A percentile compares a stretch with the other conserved stretches of the same genome.
Conservation (phyloP, 768 basidiomycete species). For the Lactifluus echinatus region DNA sequence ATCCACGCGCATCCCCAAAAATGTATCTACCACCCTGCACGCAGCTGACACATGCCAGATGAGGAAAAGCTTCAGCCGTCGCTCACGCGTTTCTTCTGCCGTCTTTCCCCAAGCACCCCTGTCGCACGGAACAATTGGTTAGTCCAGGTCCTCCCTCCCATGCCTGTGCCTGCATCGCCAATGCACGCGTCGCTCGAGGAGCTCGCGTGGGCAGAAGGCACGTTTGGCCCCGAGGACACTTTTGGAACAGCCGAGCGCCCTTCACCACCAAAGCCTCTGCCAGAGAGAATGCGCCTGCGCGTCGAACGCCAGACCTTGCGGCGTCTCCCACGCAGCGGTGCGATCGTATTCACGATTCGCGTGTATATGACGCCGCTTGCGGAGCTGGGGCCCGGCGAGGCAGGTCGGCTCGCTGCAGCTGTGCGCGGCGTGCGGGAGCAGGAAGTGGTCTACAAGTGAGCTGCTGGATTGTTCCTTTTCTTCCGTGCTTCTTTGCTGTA, state of each 20-base stretch:
- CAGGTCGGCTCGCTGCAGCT: slow-evolving; percentile 51
- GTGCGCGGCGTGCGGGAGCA: slow-evolving; percentile 52
- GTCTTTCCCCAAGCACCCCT: slow-evolving; percentile 57
- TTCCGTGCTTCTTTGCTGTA: slow-evolving; percentile 26
- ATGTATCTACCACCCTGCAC: background rate
- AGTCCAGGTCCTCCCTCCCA: slow-evolving; percentile 33
- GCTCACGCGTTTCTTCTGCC: slow-evolving; percentile 63
- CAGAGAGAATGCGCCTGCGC: slow-evolving; percentile 44
- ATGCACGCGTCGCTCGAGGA: slow-evolving; percentile 45
- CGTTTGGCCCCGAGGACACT: slow-evolving; percentile 45
- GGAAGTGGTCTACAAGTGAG: slow-evolving; percentile 37
- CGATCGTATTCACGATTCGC: slow-evolving; percentile 56
- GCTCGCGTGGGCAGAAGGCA: slow-evolving; percentile 53
- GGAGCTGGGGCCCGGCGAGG: slow-evolving; percentile 42
- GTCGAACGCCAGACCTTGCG: slow-evolving; percentile 55
- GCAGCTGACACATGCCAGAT: slow-evolving; percentile 30
- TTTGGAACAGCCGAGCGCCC: slow-evolving; percentile 20
- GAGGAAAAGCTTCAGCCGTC: slow-evolving; percentile 53
- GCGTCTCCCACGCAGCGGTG: slow-evolving; percentile 49
- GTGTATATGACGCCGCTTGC: slow-evolving; percentile 48
- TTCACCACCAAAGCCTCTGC: slow-evolving; percentile 11
- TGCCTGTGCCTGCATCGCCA: slow-evolving; percentile 8
- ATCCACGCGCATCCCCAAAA: background rate
- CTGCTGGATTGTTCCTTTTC: slow-evolving; percentile 42
- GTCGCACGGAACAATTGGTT: slow-evolving; percentile 65